A percentile compares a stretch with the other conserved stretches of the same genome.
phyloP scores from a whole-genome alignment of 2,329 filamentous ascomycete genomes.

The Bipolaris oryzae region DNA sequence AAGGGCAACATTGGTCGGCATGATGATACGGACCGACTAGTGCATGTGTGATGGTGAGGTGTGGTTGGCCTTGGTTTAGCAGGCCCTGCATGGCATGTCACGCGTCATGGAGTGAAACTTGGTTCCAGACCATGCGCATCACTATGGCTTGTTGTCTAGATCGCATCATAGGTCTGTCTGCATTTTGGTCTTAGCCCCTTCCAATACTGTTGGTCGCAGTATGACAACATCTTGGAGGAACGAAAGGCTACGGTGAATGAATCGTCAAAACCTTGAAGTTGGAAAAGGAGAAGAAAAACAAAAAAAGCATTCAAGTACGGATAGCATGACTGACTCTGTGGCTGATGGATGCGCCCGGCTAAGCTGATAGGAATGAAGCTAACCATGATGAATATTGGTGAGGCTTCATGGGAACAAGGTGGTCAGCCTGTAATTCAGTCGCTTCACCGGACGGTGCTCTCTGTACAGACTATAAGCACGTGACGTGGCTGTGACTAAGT shows the following conservation, averaged over 20 bases:
- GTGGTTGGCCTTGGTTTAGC: slow-evolving; percentile 2
- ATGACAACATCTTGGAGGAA: neutral
- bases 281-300: too few species aligned
- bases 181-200: neutral
- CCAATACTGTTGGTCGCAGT: neutral
- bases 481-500: neutral
- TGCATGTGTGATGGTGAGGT: neutral
- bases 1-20: neutral
- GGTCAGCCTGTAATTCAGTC: too few species aligned
- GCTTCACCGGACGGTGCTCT: neutral
- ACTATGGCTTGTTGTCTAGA: neutral
- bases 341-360: too few species aligned
- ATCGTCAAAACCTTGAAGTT: too few species aligned
- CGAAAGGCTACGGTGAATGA: neutral
- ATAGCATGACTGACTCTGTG: too few species aligned
- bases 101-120: neutral
- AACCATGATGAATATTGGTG: neutral
- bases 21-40: neutral
- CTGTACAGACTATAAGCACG: neutral
- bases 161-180: neutral
- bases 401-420: neutral
- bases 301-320: too few species aligned
- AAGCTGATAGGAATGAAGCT: neutral
- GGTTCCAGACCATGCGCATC: neutral
- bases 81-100: neutral